Base-by-base conservation (phyloP, 2,329 filamentous ascomycete species). In the Sordariomycetes sp. region DNA sequence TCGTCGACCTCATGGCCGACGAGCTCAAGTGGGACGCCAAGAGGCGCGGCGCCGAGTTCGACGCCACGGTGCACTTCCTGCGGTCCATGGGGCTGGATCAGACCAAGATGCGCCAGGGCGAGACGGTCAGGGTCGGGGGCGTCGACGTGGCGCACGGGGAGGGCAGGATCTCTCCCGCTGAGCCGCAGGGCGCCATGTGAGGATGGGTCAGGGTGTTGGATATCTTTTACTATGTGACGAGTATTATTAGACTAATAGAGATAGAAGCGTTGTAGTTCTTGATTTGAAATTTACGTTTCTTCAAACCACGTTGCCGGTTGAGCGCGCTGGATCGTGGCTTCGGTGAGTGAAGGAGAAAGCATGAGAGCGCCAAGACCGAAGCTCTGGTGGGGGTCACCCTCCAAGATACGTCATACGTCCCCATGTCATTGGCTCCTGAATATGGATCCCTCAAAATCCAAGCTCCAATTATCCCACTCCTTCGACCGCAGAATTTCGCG, bases 1-100 rank as follows among this genome's bases (percentile, higher is more conserved):
- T 90, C 58, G 87, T 90, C 62, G 87, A 90, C 65, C 70, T 90
- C 55, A 89, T 90, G 84, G 79, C 73, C 32, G 82, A 85, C 62
- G 86, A 90, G 71, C 74, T 89, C 54, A 72, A 78, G 54, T 90
- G 87, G 87, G 78, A 76, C 64, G 71, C 71, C 56, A 75, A 76
- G 59, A 75, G 87, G 60, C 84, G 84, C 71, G 76, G 83, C 24
- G 61, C 64, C 0, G 73, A 75, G 66, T 76, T 62, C 85, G 85
- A 69, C 79, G 79, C 87, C 37, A 77, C 74, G 2, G 65, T 77
- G 7, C 60, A 61, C 1, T 78, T 76, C 65, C 68, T 78, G 57
- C 66, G 68, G 50, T 76, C 73, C 11, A 78, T 78, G 76, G 76
- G 76, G 14, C 64, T 78, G 32, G 46, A 61, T 12, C 55, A 60